Evolutionary conservation across 2,329 filamentous ascomycete genomes (phyloP).

Genomic region (Penicillium sp.): DNA sequence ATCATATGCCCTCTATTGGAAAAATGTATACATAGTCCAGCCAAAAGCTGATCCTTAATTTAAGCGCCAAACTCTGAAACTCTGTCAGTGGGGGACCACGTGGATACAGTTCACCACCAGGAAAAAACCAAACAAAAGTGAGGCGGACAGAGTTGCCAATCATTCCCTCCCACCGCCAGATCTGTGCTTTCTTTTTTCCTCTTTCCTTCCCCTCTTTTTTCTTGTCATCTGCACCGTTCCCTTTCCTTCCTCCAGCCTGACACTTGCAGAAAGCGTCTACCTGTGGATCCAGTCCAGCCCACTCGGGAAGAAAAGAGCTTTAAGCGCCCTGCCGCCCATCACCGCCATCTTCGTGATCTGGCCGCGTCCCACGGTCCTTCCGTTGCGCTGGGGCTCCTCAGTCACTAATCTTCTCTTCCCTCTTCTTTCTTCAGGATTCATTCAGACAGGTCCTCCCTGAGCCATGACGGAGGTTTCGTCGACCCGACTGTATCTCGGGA

Average conservation of each 20-base stretch:
- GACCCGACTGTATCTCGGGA: slow-evolving; percentile 95
- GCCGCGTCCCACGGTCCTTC: slow-evolving; percentile 6
- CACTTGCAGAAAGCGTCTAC: neutral
- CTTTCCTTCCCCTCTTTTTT: slow-evolving; percentile 3
- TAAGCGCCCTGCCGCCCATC: slow-evolving; percentile 4
- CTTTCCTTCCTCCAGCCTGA: neutral
- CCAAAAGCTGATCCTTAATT: neutral
- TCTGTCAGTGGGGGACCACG: slow-evolving; percentile 14
- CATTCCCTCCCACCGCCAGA: slow-evolving; percentile 22
- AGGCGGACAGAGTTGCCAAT: slow-evolving; percentile 21
- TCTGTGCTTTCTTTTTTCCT: slow-evolving; percentile 10
- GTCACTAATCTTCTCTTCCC: slow-evolving; percentile 4
- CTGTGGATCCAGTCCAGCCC: neutral
- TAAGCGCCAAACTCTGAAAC: neutral
- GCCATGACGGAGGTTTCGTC: slow-evolving; percentile 84
- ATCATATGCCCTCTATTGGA: neutral
- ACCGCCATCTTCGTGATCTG: slow-evolving; percentile 16
- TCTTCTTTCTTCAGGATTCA: slow-evolving; percentile 5
- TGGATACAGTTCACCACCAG: slow-evolving; percentile 13
- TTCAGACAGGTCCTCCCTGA: slow-evolving; percentile 7
- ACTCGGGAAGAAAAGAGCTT: neutral
- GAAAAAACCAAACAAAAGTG: slow-evolving; percentile 17
- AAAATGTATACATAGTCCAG: neutral
- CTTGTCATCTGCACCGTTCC: neutral
- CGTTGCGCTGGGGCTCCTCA: slow-evolving; percentile 4